Evolutionary conservation across 129 eudicot species (phyloP), one percentile per base, ranked within the genome.

Genomic region (Lonicera japonica): DNA sequence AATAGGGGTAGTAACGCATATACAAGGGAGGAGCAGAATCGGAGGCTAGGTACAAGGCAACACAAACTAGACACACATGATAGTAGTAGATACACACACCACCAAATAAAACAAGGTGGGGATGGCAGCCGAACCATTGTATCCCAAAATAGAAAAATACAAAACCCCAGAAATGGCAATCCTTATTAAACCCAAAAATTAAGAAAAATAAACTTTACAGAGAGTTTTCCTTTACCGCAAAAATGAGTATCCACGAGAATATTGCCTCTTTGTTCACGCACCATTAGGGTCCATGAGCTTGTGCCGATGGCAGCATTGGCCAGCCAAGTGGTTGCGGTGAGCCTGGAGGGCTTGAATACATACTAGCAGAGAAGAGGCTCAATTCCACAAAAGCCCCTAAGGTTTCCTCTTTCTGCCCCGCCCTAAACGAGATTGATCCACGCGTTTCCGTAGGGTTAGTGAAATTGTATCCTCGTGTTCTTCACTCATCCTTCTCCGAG

Each of bases 401-500:
- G 0, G 77, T 65, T 76, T 80, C 91, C 29, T 80, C 84, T 74
- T 70, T 83, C 63, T 80, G 85, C 80, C 60, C 62, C 20, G 90
- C 65, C 25, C 90, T 80, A 46, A 90, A 90, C 25, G 95, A 86
- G 41, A 86, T 83, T 5, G 97, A 86, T 23, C 95, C 95, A 25
- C 89, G 79, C 60, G 67, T 70, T 67, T 81, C 77, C 43, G 58
- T 71, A 82, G 73, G 25, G 85, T 83, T 71, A 91, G 85, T 53
- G 98, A 84, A 60, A 72, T 34, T 48, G 90, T 84, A 36, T 91
- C 95, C 36, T 29, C 70, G 21, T 71, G 61, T 66, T 85, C 83
- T 52, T 73, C 78, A 56, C 73, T 67, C 64, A 56, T 54, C 74
- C 86, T 68, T 54, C 86, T 80, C 52, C 80, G 71, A 60, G 89